These are phyloP conservation scores for Eimeria acervulina DNA, from an alignment of 169 alveolate species.

Conservation along the genomic window DNA sequence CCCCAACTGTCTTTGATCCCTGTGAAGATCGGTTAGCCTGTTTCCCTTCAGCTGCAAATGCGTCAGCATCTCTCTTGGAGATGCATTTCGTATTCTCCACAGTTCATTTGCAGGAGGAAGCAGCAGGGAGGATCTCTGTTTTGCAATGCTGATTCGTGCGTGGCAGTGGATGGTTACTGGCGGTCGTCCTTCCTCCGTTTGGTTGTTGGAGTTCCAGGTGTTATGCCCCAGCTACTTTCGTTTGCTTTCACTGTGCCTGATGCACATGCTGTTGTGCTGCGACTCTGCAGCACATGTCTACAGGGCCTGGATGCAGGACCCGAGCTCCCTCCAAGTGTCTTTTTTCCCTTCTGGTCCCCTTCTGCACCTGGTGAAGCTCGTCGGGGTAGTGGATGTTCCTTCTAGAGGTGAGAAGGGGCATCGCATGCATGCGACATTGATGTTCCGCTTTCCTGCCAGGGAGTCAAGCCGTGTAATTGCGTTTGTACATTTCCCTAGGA, in stretches of 20 bases:
- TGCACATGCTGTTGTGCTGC: background rate
- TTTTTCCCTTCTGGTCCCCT: conserved; percentile 51
- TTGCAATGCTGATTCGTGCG: background rate
- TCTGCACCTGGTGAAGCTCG: conserved; percentile 60
- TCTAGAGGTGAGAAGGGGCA: conserved; percentile 24
- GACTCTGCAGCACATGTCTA: conserved; percentile 47
- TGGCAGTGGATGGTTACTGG: background rate
- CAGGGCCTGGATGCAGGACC: conserved; percentile 67
- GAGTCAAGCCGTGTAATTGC: no score
- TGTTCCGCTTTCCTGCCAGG: background rate
- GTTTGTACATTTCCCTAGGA: no score
- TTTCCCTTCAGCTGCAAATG: background rate
- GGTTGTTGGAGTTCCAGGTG: background rate
- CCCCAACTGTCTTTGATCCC: conserved; percentile 47
- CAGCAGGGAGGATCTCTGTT: background rate
- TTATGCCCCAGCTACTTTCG: background rate
- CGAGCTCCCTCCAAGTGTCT: conserved; percentile 53
- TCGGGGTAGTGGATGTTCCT: conserved; percentile 28
- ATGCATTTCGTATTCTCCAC: background rate
- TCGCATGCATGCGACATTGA: background rate
- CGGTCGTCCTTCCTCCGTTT: background rate
- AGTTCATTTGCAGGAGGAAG: background rate
- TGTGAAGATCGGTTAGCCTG: conserved; percentile 42
- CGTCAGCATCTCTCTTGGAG: background rate
- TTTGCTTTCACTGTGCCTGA: background rate